These are phyloP conservation scores for Leccinum olivaceopallidum DNA, from an alignment of 768 basidiomycete species.

Conservation along the genomic window DNA sequence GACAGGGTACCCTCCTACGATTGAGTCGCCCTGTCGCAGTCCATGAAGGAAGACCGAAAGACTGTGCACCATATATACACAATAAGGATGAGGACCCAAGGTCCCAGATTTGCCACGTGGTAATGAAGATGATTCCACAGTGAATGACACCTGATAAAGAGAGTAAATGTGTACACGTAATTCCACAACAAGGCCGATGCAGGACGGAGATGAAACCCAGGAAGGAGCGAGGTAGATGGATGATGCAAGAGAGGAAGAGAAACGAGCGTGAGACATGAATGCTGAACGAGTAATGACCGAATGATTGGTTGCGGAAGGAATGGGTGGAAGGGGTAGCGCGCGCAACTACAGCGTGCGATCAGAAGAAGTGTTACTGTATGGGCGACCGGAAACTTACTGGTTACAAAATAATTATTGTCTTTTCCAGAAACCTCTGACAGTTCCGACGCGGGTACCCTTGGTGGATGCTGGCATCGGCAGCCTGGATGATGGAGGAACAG, in stretches of 20 bases:
- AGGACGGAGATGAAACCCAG: slow-evolving; percentile 18
- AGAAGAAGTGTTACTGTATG: background rate
- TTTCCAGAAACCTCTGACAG: slow-evolving; percentile 35
- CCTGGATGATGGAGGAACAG: slow-evolving; percentile 12
- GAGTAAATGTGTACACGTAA: slow-evolving; percentile 33
- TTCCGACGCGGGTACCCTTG: slow-evolving; percentile 24
- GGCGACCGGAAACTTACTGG: slow-evolving; percentile 9
- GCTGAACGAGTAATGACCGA: slow-evolving; percentile 20
- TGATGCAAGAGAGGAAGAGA: slow-evolving; percentile 5
- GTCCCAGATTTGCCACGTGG: slow-evolving; percentile 1
- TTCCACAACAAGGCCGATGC: slow-evolving; percentile 34
- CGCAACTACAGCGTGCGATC: background rate
- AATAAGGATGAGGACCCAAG: slow-evolving; percentile 15
- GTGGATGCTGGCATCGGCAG: slow-evolving; percentile 28
- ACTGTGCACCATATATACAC: slow-evolving; percentile 22
- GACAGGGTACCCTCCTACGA: slow-evolving; percentile 10
- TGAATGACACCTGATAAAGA: slow-evolving; percentile 16
- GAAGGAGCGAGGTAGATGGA: slow-evolving; percentile 11
- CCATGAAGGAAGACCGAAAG: background rate
- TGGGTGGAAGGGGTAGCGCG: background rate
- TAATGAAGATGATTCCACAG: slow-evolving; percentile 2
- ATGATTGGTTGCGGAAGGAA: slow-evolving; percentile 1
- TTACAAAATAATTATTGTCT: slow-evolving; percentile 15
- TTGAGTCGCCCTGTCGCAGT: slow-evolving; percentile 2
- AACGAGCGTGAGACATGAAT: slow-evolving; percentile 14